Evolutionary conservation across 1,139 yeast species (phyloP), one percentile per base, ranked within the genome.

Genomic region (Yamadazyma blattariae): DNA sequence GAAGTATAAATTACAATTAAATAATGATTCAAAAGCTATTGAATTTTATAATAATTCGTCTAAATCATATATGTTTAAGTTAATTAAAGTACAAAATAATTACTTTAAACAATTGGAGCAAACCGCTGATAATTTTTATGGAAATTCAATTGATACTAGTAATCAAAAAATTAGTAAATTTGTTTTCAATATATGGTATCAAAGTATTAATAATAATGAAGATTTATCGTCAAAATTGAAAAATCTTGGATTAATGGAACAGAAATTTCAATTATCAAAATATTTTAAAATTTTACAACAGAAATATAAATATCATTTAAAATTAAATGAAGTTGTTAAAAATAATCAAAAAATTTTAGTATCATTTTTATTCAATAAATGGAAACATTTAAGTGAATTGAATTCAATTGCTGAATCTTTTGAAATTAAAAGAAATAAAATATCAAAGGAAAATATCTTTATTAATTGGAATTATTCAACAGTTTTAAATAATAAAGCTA

Each of bases 401-500:
- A 25, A 23, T 15, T 25, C 23, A 15, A 24, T 36, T 6, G 34
- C 44, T 9, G 14, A 27, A 8, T 18, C 34, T 4, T 44, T 43
- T 21, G 32, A 35, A 18, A 13, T 3, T 3, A 27, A 24, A 12
- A 35, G 41, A 28, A 19, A 29, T 18, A 12, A 6, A 11, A 25
- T 27, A 9, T 34, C 35, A 24, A 41, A 36, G 32, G 14, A 14
- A 10, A 41, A 37, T n/a, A 13, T 34, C 2, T 41, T 48, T 14
- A 27, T 29, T 3, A 38, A 43, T 31, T 50, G 52, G 57, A 36
- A 41, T 23, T 32, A 31, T 19, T 32, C 34, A 14, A 19, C 36
- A 5, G 30, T 32, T 11, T n/a, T 37, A 2, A 22, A 19, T 13
- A 13, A 17, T 11, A 21, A 26, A 10, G 55, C 59, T 8, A 37